phyloP scores from a whole-genome alignment of 805 yeast genomes.

The Ogataea neopini region DNA sequence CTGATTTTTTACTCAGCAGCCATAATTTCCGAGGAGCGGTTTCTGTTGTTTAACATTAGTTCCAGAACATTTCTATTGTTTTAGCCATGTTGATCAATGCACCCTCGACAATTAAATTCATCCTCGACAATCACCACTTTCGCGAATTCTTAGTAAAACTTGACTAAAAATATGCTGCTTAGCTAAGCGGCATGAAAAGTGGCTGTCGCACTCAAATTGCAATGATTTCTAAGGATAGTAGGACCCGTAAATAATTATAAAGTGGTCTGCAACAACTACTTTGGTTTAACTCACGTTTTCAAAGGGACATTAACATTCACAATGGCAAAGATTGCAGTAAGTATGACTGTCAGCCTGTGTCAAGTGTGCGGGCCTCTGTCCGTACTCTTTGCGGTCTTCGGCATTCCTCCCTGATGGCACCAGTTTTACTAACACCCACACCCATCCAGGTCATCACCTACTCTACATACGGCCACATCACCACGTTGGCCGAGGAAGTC shows the following conservation, averaged over 20 bases:
- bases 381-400: no score
- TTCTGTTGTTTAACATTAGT: no score
- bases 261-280: no score
- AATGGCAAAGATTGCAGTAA: conserved; percentile 19
- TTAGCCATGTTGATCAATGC: background rate
- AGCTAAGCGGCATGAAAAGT: no score
- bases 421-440: background rate
- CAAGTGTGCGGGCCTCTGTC: no score
- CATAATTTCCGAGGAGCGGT: background rate
- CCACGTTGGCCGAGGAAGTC: conserved; percentile 63
- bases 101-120: background rate
- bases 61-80: background rate
- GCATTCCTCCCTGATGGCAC: background rate
- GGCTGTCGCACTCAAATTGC: no score
- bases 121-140: background rate
- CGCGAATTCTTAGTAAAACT: background rate
- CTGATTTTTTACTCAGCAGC: background rate
- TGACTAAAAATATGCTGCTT: conserved; percentile 2
- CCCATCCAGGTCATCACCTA: conserved; percentile 52
- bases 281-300: no score
- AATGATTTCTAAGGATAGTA: background rate
- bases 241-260: background rate
- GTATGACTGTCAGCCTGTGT: no score
- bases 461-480: conserved; percentile 79
- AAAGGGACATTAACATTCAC: no score